Percentiles rank a stretch among this genome's conserved stretches.
Conservation (phyloP, 2,329 filamentous ascomycete genomes). For the Domatiomyces globalis region DNA sequence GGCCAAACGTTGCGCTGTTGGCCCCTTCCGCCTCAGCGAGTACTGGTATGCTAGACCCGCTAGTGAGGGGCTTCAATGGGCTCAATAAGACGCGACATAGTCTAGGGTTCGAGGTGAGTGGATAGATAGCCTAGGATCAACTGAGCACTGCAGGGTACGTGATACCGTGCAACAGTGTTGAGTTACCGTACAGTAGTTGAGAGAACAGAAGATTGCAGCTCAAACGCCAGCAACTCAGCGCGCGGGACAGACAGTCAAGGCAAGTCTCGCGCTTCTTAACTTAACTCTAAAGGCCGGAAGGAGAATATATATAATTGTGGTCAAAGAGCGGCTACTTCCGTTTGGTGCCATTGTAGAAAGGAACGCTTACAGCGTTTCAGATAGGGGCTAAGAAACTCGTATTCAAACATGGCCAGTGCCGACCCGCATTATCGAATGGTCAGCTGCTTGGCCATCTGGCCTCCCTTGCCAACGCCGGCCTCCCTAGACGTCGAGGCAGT, state of each 20-base stretch:
- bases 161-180: no score
- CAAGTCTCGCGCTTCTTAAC: neutral
- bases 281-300: no score
- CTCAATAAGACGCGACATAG: no score
- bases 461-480: constrained; percentile 59
- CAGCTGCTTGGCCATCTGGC: constrained; percentile 85
- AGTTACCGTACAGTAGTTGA: no score
- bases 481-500: constrained; percentile 48
- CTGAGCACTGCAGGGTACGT: no score
- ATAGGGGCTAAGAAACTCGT: neutral
- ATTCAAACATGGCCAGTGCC: neutral
- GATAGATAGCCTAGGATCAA: no score
- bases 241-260: neutral
- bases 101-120: no score
- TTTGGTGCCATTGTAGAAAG: neutral
- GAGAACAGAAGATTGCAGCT: no score
- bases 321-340: neutral
- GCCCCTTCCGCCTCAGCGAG: neutral
- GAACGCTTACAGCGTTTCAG: neutral
- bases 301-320: neutral
- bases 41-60: neutral
- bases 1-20: no score
- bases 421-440: constrained; percentile 54
- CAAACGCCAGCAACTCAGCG: neutral
- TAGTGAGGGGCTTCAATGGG: no score